These are phyloP conservation scores for Aspergillus saccharolyticus DNA, from an alignment of 495 filamentous ascomycete genomes.

Conservation along the genomic window DNA sequence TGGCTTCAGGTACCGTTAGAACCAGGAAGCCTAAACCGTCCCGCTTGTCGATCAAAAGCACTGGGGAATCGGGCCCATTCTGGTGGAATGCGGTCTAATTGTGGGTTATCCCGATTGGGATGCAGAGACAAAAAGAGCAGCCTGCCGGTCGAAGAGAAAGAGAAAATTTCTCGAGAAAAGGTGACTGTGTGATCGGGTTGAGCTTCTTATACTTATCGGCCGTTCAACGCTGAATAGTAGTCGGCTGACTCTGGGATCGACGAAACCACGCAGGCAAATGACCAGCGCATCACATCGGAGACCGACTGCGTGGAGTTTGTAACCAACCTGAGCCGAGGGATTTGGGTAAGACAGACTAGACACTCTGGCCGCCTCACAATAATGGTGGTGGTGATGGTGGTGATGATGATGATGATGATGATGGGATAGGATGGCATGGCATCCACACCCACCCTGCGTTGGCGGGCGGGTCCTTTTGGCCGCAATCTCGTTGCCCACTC, in stretches of 20 bases:
- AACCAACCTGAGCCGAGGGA: constrained; percentile 17
- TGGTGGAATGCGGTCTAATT: not conserved
- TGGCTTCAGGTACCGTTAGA: constrained; percentile 18
- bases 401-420: too few species aligned
- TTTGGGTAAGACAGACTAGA: constrained; percentile 2
- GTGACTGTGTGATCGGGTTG: constrained; percentile 5
- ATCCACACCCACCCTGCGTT: constrained; percentile 19
- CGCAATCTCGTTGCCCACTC: constrained; percentile 16
- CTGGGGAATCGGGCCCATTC: constrained; percentile 12
- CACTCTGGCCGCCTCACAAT: constrained; percentile 8
- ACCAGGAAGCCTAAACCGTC: constrained; percentile 17
- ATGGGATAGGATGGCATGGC: not conserved
- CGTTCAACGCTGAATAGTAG: constrained; percentile 4
- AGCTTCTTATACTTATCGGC: constrained; percentile 11
- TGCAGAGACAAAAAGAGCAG: not conserved
- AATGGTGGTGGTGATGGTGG: not conserved
- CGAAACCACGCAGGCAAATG: constrained; percentile 21
- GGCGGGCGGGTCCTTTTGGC: constrained; percentile 17
- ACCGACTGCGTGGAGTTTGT: constrained; percentile 9
- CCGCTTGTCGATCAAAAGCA: constrained; percentile 11
- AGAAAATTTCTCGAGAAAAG: not conserved
- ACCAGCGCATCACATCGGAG: constrained; percentile 22
- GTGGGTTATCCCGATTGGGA: constrained; percentile 2
- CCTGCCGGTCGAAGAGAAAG: not conserved
- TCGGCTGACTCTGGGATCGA: constrained; percentile 14